Evolutionary conservation across 352 stramenopile species (phyloP), one percentile per base, ranked within the genome.

Genomic region (Globisporangium lucens): DNA sequence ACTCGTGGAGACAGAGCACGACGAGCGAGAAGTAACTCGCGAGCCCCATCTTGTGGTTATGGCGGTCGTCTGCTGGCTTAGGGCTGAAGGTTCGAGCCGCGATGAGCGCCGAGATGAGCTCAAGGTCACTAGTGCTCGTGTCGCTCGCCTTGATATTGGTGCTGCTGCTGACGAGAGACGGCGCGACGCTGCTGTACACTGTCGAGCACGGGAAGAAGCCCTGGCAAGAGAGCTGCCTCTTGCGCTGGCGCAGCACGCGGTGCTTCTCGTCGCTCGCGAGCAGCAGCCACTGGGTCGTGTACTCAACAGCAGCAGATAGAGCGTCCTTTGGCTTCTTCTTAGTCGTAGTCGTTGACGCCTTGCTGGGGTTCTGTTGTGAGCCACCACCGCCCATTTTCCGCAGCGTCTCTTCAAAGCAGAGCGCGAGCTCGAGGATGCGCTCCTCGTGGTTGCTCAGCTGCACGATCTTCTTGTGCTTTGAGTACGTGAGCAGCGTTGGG

Each of bases 401-500:
- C 7, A 75, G 7, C 0, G 47, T 65, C 27, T 79, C 65, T 38
- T 79, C 74, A 53, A 81, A 81, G 64, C 63, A 77, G 49, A 85
- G 63, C 49, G 67, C 73, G 20, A 85, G 56, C 35, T 81, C 73
- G 8, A 83, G 60, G 1, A 85, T 69, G 10, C 61, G 52, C 59
- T 75, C 71, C 69, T 85, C 77, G 29, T 85, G 77, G 60, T 78
- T 73, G 46, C 73, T 79, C 64, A 85, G 69, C 20, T 83, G 64
- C 27, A 83, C 68, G 58, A 85, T 75, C 35, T 67, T 69, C 64
- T 75, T 78, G 1, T 57, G 61, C 22, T 38, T 43, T 2, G 41
- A 22, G 36, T 66, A 66, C 49, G 38, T 30, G 58, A 52, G 65
- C 20, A 35, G 46, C 13, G 3, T 17, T 24, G n/a, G 15, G 30